These are phyloP conservation scores for Xylaria curta DNA, from an alignment of 495 filamentous ascomycete species.

Conservation along the genomic window DNA sequence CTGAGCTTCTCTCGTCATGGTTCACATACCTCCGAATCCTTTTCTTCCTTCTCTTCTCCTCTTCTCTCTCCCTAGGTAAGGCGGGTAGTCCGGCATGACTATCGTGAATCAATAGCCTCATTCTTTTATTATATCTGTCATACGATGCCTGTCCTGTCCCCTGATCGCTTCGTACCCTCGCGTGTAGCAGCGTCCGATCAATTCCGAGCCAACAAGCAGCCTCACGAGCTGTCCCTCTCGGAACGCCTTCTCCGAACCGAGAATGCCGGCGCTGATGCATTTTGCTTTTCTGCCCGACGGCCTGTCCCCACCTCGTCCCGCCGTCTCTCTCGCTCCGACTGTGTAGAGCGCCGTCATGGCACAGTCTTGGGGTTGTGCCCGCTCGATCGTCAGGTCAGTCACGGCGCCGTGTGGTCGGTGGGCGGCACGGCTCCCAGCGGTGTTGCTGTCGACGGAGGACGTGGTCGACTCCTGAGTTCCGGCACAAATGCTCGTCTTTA, in stretches of 20 bases:
- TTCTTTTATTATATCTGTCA: slow-evolving; percentile 39
- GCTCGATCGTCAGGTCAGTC: slow-evolving; percentile 60
- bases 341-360: slow-evolving; percentile 41
- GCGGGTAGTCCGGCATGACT: slow-evolving; percentile 19
- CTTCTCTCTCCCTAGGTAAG: slow-evolving; percentile 30
- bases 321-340: slow-evolving; percentile 40
- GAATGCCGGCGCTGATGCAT: slow-evolving; percentile 68
- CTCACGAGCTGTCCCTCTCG: slow-evolving; percentile 61
- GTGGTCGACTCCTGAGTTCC: slow-evolving; percentile 67
- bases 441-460: slow-evolving; percentile 63
- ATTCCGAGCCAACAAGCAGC: slow-evolving; percentile 69
- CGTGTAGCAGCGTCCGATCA: slow-evolving; percentile 57
- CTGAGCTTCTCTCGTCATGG: neutral
- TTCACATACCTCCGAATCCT: slow-evolving; percentile 17
- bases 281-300: slow-evolving; percentile 57
- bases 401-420: slow-evolving; percentile 80
- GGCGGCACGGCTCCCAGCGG: slow-evolving; percentile 67
- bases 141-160: slow-evolving; percentile 44
- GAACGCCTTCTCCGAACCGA: slow-evolving; percentile 68
- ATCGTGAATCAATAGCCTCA: slow-evolving; percentile 37
- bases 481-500: slow-evolving; percentile 79
- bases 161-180: slow-evolving; percentile 74
- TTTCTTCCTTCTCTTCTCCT: slow-evolving; percentile 12
- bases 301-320: slow-evolving; percentile 44
- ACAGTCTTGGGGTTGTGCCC: slow-evolving; percentile 46